Base-by-base conservation (phyloP, 1,139 yeast species). In the Diutina neorugosa region DNA sequence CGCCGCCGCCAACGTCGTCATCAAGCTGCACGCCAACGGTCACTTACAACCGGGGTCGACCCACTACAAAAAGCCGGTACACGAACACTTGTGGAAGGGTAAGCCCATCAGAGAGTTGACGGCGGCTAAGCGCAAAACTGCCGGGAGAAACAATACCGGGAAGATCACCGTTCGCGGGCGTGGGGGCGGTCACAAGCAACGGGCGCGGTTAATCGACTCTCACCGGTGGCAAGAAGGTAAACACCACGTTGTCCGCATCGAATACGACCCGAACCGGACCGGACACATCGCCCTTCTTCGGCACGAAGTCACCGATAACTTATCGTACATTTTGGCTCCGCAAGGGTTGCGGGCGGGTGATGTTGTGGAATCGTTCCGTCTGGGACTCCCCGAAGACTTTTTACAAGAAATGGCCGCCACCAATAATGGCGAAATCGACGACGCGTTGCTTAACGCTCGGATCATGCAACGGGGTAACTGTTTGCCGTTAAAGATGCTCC, bases 311-410 rank as follows among this genome's bases (percentile, higher is more conserved):
- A 77, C 93, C 0, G 83, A 81, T 2, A 74, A 79, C 57, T 70
- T 84, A 57, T 78, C 93, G 12, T 93, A 93, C 66, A 88, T 93
- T 53, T 70, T 90, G 55, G 98, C 99, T 0, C 82, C 95, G 54
- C 93, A 90, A 57, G 98, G 98, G 8, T 74, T 93, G 64, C 82
- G 98, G 71, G 86, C 84, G 4, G 98, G 98, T 48, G 98, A 93
- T 67, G 73, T 74, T 49, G 94, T 94, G 42, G 96, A 91, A 69
- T 83, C 94, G 14, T 94, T 85, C 72, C 81, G 98, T 67, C 68
- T 74, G 12, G 98, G 98, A 52, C 82, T 93, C 53, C 97, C 98
- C n/a, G 67, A 76, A 54, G 82, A 84, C 64, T 74, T 90, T 59
- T 70, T 86, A 59, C 70, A 79, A 54, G 91, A 86, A 68, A 86